Conservation (phyloP, 495 filamentous ascomycete species). For the Haplographium delicatum region DNA sequence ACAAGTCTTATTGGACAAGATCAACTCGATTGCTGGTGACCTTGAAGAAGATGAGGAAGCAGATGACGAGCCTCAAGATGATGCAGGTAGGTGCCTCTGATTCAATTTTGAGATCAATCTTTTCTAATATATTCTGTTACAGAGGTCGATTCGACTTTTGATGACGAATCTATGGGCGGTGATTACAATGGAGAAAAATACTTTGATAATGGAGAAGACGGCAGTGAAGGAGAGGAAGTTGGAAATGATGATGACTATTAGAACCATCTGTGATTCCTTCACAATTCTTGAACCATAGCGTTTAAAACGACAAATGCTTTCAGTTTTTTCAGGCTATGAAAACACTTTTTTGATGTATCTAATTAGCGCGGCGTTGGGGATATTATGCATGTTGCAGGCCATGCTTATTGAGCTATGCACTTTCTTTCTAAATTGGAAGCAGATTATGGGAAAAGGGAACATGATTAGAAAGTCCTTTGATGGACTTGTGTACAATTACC, state of each 20-base stretch:
- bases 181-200: constrained; percentile 53
- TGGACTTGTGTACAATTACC: too few species aligned
- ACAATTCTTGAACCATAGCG: background rate
- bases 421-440: too few species aligned
- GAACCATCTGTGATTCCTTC: background rate
- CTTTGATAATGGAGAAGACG: constrained; percentile 44
- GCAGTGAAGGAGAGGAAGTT: constrained; percentile 37
- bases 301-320: too few species aligned
- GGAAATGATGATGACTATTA: constrained; percentile 36
- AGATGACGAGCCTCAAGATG: constrained; percentile 39
- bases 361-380: too few species aligned
- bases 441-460: too few species aligned
- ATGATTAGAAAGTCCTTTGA: too few species aligned
- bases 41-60: constrained; percentile 33
- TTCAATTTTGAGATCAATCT: background rate
- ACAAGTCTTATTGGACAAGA: constrained; percentile 27
- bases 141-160: constrained; percentile 25
- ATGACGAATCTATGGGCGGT: constrained; percentile 39
- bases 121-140: constrained; percentile 13
- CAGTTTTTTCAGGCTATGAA: too few species aligned
- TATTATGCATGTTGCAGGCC: too few species aligned
- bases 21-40: constrained; percentile 29
- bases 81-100: constrained; percentile 11
- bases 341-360: too few species aligned
- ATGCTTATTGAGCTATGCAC: too few species aligned